phyloP scores from a whole-genome alignment of 345 rosid genomes.

The Aegle marmelos region DNA sequence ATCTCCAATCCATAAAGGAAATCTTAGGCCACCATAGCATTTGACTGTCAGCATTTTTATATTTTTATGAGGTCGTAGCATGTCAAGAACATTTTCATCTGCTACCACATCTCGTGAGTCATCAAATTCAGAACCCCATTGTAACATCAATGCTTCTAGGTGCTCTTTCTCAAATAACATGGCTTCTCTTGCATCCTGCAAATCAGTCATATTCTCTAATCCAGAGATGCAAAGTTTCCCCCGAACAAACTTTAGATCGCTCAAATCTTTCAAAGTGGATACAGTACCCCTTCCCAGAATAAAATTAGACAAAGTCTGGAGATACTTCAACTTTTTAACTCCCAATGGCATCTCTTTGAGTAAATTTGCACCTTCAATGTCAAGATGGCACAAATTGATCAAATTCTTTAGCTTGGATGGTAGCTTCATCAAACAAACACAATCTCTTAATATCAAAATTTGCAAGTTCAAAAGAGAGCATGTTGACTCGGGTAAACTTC shows the following conservation, averaged over 20 bases:
- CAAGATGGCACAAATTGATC: conserved; percentile 7
- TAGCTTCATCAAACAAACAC: neutral
- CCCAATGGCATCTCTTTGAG: neutral
- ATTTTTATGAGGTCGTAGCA: neutral
- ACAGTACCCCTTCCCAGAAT: neutral
- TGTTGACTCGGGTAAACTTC: neutral
- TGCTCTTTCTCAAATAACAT: neutral
- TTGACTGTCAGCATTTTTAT: neutral
- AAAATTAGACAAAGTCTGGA: conserved; percentile 2
- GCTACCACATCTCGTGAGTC: neutral
- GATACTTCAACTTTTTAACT: neutral
- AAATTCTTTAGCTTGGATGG: neutral
- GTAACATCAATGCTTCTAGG: neutral
- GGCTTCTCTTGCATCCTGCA: neutral
- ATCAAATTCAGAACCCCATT: neutral
- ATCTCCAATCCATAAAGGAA: conserved; percentile 9
- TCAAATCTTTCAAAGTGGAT: neutral
- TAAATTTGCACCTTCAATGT: neutral
- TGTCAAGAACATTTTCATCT: neutral
- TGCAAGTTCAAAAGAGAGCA: neutral
- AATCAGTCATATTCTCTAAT: neutral
- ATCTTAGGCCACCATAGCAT: neutral
- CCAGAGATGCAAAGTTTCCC: neutral
- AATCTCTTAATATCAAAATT: neutral
- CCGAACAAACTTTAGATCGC: neutral